Evolutionary conservation across 2,329 filamentous ascomycete species (phyloP).

Genomic region (Fusarium luffae): DNA sequence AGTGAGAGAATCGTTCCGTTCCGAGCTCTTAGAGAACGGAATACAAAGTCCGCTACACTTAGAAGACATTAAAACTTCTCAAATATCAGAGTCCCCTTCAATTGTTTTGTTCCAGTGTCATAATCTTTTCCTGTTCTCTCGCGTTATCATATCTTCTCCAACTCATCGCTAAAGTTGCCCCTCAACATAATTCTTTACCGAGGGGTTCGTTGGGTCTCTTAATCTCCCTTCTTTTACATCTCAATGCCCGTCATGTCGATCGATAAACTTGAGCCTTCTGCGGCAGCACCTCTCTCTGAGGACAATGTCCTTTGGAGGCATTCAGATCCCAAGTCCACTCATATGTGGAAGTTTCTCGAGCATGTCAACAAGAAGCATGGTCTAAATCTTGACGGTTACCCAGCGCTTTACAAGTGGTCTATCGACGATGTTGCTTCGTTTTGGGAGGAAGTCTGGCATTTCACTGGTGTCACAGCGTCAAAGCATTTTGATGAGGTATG

Average conservation of each 20-base stretch:
- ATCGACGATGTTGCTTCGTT: constrained; percentile 79
- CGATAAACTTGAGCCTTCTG: constrained; percentile 38
- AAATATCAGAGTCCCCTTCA: constrained; percentile 7
- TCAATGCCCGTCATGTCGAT: constrained; percentile 44
- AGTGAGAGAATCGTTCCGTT: constrained; percentile 9
- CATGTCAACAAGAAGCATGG: constrained; percentile 74
- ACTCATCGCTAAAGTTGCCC: constrained; percentile 15
- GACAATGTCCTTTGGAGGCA: constrained; percentile 76
- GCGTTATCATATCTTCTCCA: constrained; percentile 1
- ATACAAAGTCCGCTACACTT: constrained; percentile 21
- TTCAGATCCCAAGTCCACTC: constrained; percentile 71
- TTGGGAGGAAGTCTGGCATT: constrained; percentile 89
- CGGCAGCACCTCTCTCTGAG: constrained; percentile 27
- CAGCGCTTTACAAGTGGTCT: constrained; percentile 87
- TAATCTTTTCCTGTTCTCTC: not conserved
- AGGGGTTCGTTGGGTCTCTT: constrained; percentile 3
- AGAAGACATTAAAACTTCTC: constrained; percentile 17
- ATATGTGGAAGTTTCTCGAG: constrained; percentile 78
- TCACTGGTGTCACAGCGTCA: constrained; percentile 79
- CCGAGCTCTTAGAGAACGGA: constrained; percentile 36
- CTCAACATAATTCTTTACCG: constrained; percentile 6
- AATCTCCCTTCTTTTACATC: not conserved
- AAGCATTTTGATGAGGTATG: constrained; percentile 69
- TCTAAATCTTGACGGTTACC: constrained; percentile 72
- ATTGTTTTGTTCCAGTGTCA: constrained; percentile 1